Evolutionary conservation across 345 rosid species (phyloP), one percentile per base, ranked within the genome.

Genomic region (Turritis glabra): DNA sequence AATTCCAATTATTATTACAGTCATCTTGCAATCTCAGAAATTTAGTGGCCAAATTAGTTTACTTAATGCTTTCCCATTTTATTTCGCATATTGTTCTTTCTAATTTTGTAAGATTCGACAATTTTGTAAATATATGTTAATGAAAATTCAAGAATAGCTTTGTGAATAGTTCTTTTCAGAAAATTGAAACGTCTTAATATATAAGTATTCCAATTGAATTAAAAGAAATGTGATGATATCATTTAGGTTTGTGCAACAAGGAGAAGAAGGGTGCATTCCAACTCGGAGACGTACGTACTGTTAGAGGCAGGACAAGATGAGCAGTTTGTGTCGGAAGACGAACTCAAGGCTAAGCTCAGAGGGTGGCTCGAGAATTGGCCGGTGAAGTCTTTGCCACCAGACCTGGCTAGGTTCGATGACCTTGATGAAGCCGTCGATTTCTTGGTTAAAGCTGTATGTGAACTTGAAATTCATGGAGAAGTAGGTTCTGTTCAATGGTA

Each of bases 401-500:
- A 94, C 81, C 88, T 94, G 23, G 89, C 96, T 32, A 83, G 84
- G 78, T 94, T 85, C 25, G 82, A 76, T 54, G 80, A 74, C 55
- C 46, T 87, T 1, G 93, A 91, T 25, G 97, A 84, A 43, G 96
- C 95, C 3, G 93, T 88, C 58, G 79, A 89, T 26, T 91, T 80
- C 82, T 78, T 91, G 64, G 78, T 94, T 32, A 83, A 79, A 47
- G 82, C 89, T 38, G 95, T 86, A 1, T 89, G 97, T 71, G 98
- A 91, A 73, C 91, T 89, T 44, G 89, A 89, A 59, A 85, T 92
- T 60, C 86, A 88, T 44, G 98, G 94, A 25, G 90, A 87, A 58
- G 90, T 84, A 9, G 92, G 98, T 54, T 80, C 92, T 27, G 85
- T 92, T 65, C 96, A 92, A 52, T 92, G 96, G 98, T 90, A 85